A percentile compares a stretch with the other conserved stretches of the same genome.
Conservation (phyloP, 2,329 filamentous ascomycete species). For the Pyrenophora seminiperda region DNA sequence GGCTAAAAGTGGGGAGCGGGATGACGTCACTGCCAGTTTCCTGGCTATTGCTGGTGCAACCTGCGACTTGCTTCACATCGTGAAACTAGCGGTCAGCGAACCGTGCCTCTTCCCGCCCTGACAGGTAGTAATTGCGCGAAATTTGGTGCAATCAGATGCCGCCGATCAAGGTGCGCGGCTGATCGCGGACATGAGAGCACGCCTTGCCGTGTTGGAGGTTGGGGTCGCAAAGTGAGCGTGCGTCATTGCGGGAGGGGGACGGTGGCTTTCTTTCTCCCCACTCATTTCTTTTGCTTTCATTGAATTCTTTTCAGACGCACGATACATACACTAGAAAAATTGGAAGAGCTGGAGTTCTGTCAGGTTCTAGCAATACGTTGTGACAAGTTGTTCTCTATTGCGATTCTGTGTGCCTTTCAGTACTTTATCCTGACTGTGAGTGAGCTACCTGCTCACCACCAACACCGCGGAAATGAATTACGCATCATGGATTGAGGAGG, state of each 20-base stretch:
- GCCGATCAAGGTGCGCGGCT: slow-evolving; percentile 13
- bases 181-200: slow-evolving; percentile 16
- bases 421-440: slow-evolving; percentile 3
- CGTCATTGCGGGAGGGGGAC: slow-evolving; percentile 24
- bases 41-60: slow-evolving; percentile 9
- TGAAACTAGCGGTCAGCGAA: slow-evolving; percentile 24
- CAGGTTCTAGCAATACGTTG: not conserved
- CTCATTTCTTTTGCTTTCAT: slow-evolving; percentile 5
- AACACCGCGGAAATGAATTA: slow-evolving; percentile 48
- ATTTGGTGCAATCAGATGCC: slow-evolving; percentile 26
- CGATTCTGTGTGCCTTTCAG: not conserved
- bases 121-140: slow-evolving; percentile 13
- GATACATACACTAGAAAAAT: not conserved
- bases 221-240: slow-evolving; percentile 13
- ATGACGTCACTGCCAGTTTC: slow-evolving; percentile 17
- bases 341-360: not conserved
- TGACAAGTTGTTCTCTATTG: not conserved
- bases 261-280: slow-evolving; percentile 3
- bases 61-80: slow-evolving; percentile 10
- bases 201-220: slow-evolving; percentile 9
- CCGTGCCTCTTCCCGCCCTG: slow-evolving; percentile 9
- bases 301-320: not conserved
- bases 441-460: slow-evolving; percentile 6
- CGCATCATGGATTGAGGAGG: slow-evolving; percentile 53
- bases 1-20: not conserved